Conservation (phyloP, 306 rosid genomes). For the Quercus aquifolioides region DNA sequence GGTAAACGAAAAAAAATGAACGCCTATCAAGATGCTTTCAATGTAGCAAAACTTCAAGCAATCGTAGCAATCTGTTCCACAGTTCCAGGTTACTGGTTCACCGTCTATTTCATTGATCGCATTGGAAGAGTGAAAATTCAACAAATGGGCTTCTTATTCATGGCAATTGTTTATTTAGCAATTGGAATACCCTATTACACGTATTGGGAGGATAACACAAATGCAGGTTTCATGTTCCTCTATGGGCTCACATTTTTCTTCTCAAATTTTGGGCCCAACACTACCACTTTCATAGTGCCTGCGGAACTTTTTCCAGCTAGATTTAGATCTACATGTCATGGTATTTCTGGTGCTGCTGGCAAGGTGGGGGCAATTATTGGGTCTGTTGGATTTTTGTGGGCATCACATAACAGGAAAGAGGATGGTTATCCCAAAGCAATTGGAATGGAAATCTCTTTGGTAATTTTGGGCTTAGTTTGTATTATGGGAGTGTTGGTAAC, state of each 20-base stretch:
- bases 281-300: constrained; percentile 71
- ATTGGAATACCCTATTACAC: constrained; percentile 57
- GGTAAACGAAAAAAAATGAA: rapidly evolving
- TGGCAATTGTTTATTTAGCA: constrained; percentile 49
- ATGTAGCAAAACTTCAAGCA: constrained; percentile 52
- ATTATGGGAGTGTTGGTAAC: constrained; percentile 52
- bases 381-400: constrained; percentile 57
- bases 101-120: constrained; percentile 61
- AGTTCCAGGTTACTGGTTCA: constrained; percentile 74
- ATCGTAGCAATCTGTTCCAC: constrained; percentile 55
- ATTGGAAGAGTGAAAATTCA: constrained; percentile 69
- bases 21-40: constrained; percentile 36
- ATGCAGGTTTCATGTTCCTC: constrained; percentile 39
- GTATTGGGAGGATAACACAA: constrained; percentile 4
- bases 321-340: constrained; percentile 73
- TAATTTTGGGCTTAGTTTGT: constrained; percentile 59
- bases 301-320: constrained; percentile 81
- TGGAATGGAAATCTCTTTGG: constrained; percentile 39
- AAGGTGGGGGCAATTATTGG: constrained; percentile 77
- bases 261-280: constrained; percentile 81
- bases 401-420: constrained; percentile 23
- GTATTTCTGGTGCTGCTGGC: constrained; percentile 68
- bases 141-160: constrained; percentile 55
- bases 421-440: constrained; percentile 33
- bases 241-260: constrained; percentile 76